Percentiles rank a stretch among this genome's conserved stretches.
Conservation (phyloP, 441 rosid genomes). For the Pelargonium fulgidum region DNA sequence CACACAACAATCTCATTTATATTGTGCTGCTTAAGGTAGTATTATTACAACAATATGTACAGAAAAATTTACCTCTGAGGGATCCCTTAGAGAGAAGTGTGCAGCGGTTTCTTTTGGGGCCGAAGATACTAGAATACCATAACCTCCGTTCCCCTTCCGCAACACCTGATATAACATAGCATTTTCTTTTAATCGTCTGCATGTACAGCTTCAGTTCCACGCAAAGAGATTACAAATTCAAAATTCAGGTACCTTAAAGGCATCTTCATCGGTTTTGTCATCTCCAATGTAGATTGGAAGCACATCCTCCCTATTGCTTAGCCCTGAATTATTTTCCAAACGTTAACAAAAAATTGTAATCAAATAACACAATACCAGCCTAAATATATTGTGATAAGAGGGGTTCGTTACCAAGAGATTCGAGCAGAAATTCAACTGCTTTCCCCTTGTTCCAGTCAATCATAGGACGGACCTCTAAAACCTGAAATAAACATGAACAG, state of each 20-base stretch:
- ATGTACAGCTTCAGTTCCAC: not conserved
- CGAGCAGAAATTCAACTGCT: constrained; percentile 82
- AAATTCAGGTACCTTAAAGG: constrained; percentile 62
- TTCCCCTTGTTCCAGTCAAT: constrained; percentile 94
- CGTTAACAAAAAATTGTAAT: not conserved
- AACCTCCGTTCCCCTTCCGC: constrained; percentile 51
- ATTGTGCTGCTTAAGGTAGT: not conserved
- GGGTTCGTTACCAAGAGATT: constrained; percentile 57
- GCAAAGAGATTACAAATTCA: not conserved
- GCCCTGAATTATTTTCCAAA: constrained; percentile 34
- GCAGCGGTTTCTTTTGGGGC: constrained; percentile 75
- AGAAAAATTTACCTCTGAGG: constrained; percentile 46
- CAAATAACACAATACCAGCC: not conserved
- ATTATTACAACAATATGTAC: not conserved
- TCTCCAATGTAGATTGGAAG: constrained; percentile 86
- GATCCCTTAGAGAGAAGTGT: constrained; percentile 62
- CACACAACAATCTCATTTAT: not conserved
- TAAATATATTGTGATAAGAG: not conserved
- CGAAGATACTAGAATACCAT: constrained; percentile 73
- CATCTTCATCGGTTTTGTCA: constrained; percentile 86
- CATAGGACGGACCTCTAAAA: constrained; percentile 88
- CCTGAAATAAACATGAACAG: constrained; percentile 33
- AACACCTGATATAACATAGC: constrained; percentile 36
- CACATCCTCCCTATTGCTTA: constrained; percentile 47
- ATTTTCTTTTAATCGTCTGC: not conserved